These are phyloP conservation scores for Haplosporangium sp. DNA, from an alignment of 371 early-diverging fungal genomes.

Conservation along the genomic window DNA sequence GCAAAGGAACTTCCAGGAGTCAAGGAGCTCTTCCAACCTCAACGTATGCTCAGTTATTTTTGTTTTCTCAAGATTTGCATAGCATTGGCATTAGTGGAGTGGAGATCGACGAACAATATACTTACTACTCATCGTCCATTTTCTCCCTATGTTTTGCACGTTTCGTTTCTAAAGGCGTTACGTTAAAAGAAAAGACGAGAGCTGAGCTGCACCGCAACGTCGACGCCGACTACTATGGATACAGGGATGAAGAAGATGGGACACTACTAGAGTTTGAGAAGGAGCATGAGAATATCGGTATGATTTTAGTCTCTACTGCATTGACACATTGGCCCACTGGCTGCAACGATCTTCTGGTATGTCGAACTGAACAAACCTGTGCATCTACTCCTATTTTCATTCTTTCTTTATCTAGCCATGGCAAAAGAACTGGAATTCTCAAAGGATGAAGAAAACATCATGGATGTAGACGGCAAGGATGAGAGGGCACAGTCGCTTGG, in stretches of 20 bases:
- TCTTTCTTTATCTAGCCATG: slow-evolving; percentile 21
- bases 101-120: too few relatives aligned
- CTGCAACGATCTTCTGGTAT: too few relatives aligned
- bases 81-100: background rate
- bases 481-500: slow-evolving; percentile 35
- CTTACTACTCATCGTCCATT: too few relatives aligned
- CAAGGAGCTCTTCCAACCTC: slow-evolving; percentile 87
- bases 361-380: too few relatives aligned
- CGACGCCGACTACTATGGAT: slow-evolving; percentile 97
- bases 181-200: slow-evolving; percentile 63
- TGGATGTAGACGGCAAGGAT: slow-evolving; percentile 53
- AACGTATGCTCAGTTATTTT: slow-evolving; percentile 13
- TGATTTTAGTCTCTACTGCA: background rate
- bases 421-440: slow-evolving; percentile 40
- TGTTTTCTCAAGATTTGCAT: background rate
- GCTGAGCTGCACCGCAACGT: slow-evolving; percentile 82
- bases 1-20: slow-evolving; percentile 96
- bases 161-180: slow-evolving; percentile 20
- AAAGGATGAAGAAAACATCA: slow-evolving; percentile 48
- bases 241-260: slow-evolving; percentile 93
- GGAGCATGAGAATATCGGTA: slow-evolving; percentile 63
- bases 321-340: background rate
- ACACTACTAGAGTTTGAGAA: slow-evolving; percentile 83
- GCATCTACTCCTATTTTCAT: background rate
- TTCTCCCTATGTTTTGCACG: background rate